phyloP scores from a whole-genome alignment of 2,329 filamentous ascomycete genomes.

The Aspergillus sp. region DNA sequence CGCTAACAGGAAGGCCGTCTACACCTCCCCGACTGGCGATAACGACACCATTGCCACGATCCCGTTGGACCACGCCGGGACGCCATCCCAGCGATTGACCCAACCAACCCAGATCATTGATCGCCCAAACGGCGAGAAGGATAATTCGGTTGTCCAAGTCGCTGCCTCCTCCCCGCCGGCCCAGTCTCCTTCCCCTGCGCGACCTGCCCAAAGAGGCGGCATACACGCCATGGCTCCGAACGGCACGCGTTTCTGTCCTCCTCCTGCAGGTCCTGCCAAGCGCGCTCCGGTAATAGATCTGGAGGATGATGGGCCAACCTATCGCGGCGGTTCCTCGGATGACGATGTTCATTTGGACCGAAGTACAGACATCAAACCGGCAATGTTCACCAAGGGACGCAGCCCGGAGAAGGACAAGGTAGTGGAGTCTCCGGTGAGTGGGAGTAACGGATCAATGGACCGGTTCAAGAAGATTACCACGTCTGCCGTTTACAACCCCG shows the following conservation, averaged over 20 bases:
- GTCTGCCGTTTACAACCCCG: conserved; percentile 34
- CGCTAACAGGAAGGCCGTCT: conserved; percentile 24
- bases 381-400: conserved; percentile 43
- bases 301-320: conserved; percentile 48
- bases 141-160: conserved; percentile 58
- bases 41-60: conserved; percentile 43
- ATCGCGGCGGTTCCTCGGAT: conserved; percentile 56
- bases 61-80: conserved; percentile 10
- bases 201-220: conserved; percentile 27
- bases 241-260: conserved; percentile 60
- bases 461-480: conserved; percentile 38
- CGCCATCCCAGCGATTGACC: conserved; percentile 40
- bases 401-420: conserved; percentile 34
- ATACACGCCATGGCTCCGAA: conserved; percentile 61
- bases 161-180: conserved; percentile 76
- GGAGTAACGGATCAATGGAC: conserved; percentile 17
- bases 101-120: conserved; percentile 54
- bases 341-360: conserved; percentile 40
- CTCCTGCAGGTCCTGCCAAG: conserved; percentile 32
- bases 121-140: conserved; percentile 26
- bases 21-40: conserved; percentile 15
- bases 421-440: conserved; percentile 31
- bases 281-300: conserved; percentile 36
- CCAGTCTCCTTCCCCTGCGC: conserved; percentile 34
- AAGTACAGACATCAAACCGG: conserved; percentile 51